Percentiles rank a stretch among this genome's conserved stretches.
Evolutionary conservation across 805 yeast genomes (phyloP).

Genomic region (Wickerhamomyces mucosus): DNA sequence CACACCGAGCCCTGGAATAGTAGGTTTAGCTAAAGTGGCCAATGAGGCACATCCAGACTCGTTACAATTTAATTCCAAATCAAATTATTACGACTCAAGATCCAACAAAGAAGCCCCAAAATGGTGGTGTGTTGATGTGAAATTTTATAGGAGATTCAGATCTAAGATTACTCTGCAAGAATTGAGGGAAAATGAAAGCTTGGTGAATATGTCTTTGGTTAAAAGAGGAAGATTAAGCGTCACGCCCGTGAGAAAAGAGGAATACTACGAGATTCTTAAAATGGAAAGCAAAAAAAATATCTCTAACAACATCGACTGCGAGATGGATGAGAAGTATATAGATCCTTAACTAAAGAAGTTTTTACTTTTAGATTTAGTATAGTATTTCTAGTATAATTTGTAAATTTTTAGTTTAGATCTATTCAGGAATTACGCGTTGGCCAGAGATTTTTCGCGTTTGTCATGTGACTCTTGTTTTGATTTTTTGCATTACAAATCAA

Average conservation of each 20-base stretch:
- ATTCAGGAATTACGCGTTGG: not conserved
- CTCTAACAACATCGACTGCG: conserved; percentile 26
- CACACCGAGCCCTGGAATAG: conserved; percentile 44
- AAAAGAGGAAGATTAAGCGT: conserved; percentile 44
- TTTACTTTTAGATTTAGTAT: too few relatives aligned
- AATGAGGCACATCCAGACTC: conserved; percentile 29
- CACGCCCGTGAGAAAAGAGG: conserved; percentile 34
- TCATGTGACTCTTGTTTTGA: conserved; percentile 3
- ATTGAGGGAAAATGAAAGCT: conserved; percentile 24
- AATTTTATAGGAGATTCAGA: conserved; percentile 31
- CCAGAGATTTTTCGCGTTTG: conserved; percentile 1
- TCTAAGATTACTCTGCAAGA: conserved; percentile 33
- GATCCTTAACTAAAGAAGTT: too few relatives aligned
- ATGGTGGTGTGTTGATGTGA: conserved; percentile 52
- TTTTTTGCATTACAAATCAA: too few relatives aligned
- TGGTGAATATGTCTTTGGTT: conserved; percentile 34
- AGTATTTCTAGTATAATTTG: too few relatives aligned
- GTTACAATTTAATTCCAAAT: conserved; percentile 30
- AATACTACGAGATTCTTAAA: conserved; percentile 30
- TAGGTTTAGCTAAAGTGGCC: conserved; percentile 34
- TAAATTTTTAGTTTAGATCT: too few relatives aligned
- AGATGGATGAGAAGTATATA: conserved; percentile 14
- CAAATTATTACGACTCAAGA: conserved; percentile 40
- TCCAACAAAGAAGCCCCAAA: conserved; percentile 31
- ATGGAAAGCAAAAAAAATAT: conserved; percentile 24